phyloP scores from a whole-genome alignment of 352 stramenopile genomes.

The Globisporangium cystogenes region DNA sequence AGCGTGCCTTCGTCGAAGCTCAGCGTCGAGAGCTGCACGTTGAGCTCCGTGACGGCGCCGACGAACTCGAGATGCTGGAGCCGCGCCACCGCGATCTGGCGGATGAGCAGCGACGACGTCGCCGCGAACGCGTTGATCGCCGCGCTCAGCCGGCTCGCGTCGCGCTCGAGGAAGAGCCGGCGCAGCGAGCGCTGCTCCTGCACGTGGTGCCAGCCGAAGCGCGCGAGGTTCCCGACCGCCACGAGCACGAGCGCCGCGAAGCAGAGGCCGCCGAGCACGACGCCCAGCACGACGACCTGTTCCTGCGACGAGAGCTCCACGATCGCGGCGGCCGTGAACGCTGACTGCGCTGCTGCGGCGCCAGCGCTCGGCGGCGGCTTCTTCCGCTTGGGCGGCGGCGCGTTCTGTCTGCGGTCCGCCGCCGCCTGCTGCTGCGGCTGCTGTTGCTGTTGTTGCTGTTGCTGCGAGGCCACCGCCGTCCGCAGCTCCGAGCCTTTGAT shows the following conservation, averaged over 20 bases:
- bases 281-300: slow-evolving; percentile 47
- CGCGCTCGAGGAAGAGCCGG: slow-evolving; percentile 28
- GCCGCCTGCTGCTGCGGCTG: too few species aligned
- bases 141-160: slow-evolving; percentile 20
- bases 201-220: slow-evolving; percentile 34
- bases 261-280: slow-evolving; percentile 36
- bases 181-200: slow-evolving; percentile 36
- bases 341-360: background rate
- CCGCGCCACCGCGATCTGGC: slow-evolving; percentile 35
- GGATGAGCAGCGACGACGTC: slow-evolving; percentile 36
- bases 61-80: slow-evolving; percentile 46
- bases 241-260: slow-evolving; percentile 30
- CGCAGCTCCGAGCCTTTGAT: slow-evolving; percentile 47
- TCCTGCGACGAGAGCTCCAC: slow-evolving; percentile 53
- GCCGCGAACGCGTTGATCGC: slow-evolving; percentile 26
- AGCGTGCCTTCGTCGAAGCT: slow-evolving; percentile 36
- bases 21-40: slow-evolving; percentile 24
- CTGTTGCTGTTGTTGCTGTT: background rate
- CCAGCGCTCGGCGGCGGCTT: background rate
- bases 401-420: background rate
- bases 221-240: slow-evolving; percentile 31
- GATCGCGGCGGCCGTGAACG: slow-evolving; percentile 20
- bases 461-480: background rate
- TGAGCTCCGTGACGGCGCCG: slow-evolving; percentile 22
- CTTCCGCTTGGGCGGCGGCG: background rate